phyloP scores from a whole-genome alignment of 1,139 yeast genomes.

The Geotrichum citri-aurantii region DNA sequence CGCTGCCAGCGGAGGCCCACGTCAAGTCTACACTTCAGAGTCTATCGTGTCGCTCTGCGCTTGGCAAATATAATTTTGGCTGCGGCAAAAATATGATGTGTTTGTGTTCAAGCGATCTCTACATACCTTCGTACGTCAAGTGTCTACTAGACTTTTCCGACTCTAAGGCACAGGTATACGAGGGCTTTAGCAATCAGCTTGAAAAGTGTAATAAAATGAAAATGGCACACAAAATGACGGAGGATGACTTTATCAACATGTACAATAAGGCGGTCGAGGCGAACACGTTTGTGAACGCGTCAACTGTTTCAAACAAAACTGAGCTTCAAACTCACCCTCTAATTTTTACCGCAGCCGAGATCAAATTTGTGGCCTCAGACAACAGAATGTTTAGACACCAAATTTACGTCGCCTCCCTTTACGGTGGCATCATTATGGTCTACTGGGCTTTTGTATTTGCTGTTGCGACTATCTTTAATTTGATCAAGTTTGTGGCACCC shows the following conservation, averaged over 20 bases:
- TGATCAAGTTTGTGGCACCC: not conserved
- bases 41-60: slow-evolving; percentile 1
- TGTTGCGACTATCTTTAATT: slow-evolving; percentile 4
- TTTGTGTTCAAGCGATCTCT: not conserved
- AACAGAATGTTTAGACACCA: not conserved
- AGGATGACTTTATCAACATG: not conserved
- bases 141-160: not conserved
- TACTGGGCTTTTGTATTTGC: slow-evolving; percentile 13
- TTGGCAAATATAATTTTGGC: slow-evolving; percentile 7
- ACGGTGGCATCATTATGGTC: slow-evolving; percentile 10
- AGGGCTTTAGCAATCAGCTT: not conserved
- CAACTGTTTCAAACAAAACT: not conserved
- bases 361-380: not conserved
- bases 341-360: not conserved
- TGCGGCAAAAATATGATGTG: slow-evolving; percentile 1
- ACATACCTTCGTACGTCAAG: not conserved
- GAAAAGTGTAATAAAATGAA: slow-evolving; percentile 1
- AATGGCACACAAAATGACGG: not conserved
- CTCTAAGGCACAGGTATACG: not conserved
- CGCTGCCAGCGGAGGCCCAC: slow-evolving; percentile 2
- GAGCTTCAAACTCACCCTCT: not conserved
- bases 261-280: slow-evolving; percentile 1
- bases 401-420: slow-evolving; percentile 6
- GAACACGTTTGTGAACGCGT: not conserved
- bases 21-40: slow-evolving; percentile 8